These are phyloP conservation scores for Meyerozyma smithsonii DNA, from an alignment of 1,139 yeast species.

Conservation along the genomic window DNA sequence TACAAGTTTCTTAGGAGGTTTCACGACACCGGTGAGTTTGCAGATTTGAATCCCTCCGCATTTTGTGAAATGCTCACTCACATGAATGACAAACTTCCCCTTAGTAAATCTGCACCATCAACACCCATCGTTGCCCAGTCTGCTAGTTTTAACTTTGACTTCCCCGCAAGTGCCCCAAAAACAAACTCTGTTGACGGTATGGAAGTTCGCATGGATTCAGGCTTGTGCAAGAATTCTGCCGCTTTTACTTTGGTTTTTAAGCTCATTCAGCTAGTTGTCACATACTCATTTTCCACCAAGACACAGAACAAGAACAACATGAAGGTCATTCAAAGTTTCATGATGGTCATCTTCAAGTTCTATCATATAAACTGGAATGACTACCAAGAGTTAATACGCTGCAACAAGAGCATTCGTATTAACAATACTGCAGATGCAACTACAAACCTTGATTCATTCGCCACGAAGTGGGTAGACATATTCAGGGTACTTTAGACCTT, in stretches of 20 bases:
- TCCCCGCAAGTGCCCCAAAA: slow-evolving; percentile 6
- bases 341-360: slow-evolving; percentile 31
- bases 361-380: slow-evolving; percentile 45
- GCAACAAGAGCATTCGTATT: slow-evolving; percentile 34
- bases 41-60: slow-evolving; percentile 23
- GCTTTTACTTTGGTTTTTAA: slow-evolving; percentile 24
- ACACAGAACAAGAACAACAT: slow-evolving; percentile 27
- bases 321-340: slow-evolving; percentile 31
- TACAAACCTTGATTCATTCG: slow-evolving; percentile 33
- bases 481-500: slow-evolving; percentile 12
- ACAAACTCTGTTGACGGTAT: slow-evolving; percentile 6
- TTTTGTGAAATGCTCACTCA: slow-evolving; percentile 35
- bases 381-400: slow-evolving; percentile 25
- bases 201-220: slow-evolving; percentile 5
- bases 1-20: slow-evolving; percentile 21
- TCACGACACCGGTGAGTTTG: slow-evolving; percentile 28
- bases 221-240: slow-evolving; percentile 18
- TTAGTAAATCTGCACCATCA: slow-evolving; percentile 43
- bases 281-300: slow-evolving; percentile 34
- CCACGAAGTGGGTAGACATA: slow-evolving; percentile 34
- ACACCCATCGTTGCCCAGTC: slow-evolving; percentile 32
- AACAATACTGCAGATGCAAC: slow-evolving; percentile 32
- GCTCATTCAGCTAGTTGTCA: slow-evolving; percentile 32
- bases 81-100: slow-evolving; percentile 38
- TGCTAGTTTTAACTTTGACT: slow-evolving; percentile 3